phyloP scores from a whole-genome alignment of 176 grass and related monocot genomes.

The Puya raimondii region DNA sequence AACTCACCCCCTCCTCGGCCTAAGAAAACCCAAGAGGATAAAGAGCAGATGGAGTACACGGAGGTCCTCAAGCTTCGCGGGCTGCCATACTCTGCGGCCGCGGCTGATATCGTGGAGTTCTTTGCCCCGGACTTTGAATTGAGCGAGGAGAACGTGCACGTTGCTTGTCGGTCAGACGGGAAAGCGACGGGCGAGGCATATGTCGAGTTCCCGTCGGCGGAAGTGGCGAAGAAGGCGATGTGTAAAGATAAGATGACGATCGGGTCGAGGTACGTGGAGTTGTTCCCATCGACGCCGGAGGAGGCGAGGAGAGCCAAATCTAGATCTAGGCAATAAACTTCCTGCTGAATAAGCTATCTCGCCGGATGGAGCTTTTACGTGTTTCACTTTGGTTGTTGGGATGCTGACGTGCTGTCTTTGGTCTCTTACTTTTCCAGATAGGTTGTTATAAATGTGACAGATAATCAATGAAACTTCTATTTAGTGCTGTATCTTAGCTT shows the following conservation, averaged over 20 bases:
- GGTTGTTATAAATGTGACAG: background rate
- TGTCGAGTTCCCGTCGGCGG: conserved; percentile 64
- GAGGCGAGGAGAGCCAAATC: conserved; percentile 51
- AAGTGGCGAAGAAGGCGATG: conserved; percentile 76
- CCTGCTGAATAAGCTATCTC: background rate
- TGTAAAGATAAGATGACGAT: conserved; percentile 96
- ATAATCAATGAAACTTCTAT: background rate
- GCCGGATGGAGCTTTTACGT: background rate
- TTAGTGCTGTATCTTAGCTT: background rate
- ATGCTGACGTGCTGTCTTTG: background rate
- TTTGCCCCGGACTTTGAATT: conserved; percentile 60
- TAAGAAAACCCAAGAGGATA: conserved; percentile 47
- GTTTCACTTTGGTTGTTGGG: background rate
- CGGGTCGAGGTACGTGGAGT: conserved; percentile 73
- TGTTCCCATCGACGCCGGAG: conserved; percentile 66
- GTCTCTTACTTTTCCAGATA: background rate
- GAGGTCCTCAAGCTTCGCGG: conserved; percentile 85
- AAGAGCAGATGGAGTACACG: conserved; percentile 81
- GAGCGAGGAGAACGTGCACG: conserved; percentile 63
- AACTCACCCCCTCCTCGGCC: conserved; percentile 37
- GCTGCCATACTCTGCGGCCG: conserved; percentile 64
- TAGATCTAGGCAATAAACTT: conserved; percentile 48
- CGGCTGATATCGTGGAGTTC: conserved; percentile 68
- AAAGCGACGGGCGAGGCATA: conserved; percentile 75
- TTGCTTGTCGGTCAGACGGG: conserved; percentile 49